Evolutionary conservation across 768 basidiomycete species (phyloP).

Genomic region (Leccinum broughii): DNA sequence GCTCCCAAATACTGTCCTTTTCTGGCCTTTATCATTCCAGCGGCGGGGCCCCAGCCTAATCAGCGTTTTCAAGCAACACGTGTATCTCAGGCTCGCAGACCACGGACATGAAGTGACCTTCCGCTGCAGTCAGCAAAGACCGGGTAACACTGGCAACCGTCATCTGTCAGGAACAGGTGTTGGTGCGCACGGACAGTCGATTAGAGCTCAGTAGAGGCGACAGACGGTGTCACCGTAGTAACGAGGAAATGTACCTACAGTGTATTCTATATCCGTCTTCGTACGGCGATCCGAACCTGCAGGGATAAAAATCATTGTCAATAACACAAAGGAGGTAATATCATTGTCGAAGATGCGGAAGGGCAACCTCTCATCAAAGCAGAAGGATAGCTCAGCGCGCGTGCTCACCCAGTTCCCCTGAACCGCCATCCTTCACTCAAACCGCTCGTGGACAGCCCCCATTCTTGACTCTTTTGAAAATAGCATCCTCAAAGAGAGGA

Average conservation of each 20-base stretch:
- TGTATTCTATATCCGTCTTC: constrained; percentile 93
- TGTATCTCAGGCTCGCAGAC: too few species aligned
- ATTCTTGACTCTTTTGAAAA: constrained; percentile 75
- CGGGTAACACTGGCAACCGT: too few species aligned
- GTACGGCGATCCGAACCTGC: constrained; percentile 76
- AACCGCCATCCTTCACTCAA: constrained; percentile 84
- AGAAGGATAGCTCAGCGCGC: neutral
- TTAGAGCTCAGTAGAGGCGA: too few species aligned
- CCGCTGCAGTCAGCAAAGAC: too few species aligned
- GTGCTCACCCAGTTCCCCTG: constrained; percentile 76
- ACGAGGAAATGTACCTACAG: constrained; percentile 50
- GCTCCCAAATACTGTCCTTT: too few species aligned
- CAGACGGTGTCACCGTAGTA: neutral
- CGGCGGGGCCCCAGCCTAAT: too few species aligned
- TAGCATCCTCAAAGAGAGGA: constrained; percentile 71
- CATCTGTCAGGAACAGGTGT: too few species aligned
- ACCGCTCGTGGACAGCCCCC: constrained; percentile 90
- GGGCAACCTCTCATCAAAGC: neutral
- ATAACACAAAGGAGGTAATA: neutral
- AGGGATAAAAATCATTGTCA: constrained; percentile 4
- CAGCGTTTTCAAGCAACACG: too few species aligned
- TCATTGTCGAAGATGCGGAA: neutral
- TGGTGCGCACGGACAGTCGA: neutral
- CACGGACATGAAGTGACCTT: too few species aligned
- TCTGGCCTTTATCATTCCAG: too few species aligned